Base-by-base conservation (phyloP, 2,329 filamentous ascomycete genomes). In the Whalleya microplaca region DNA sequence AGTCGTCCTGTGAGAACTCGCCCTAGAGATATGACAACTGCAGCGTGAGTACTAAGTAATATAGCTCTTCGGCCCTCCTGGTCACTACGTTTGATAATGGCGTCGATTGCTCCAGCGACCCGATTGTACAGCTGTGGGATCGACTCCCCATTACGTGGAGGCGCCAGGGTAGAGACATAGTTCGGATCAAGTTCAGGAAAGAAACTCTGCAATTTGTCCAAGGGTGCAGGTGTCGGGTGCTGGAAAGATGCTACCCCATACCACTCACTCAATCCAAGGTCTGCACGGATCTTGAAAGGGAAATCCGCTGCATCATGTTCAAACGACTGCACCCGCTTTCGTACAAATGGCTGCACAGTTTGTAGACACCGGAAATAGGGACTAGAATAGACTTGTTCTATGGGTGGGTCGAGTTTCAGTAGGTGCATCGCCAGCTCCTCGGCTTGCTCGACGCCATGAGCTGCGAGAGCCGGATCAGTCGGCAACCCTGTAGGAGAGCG, bases 321-420 rank as follows among this genome's bases (percentile, higher is more conserved):
- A 27, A 65, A 55, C 55, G 48, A 2, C 60, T 58, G 50, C 41
- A 42, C 49, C 48, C 14, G 37, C 20, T 64, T 69, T 63, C 72
- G 69, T 48, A 87, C 78, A 64, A 88, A 88, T 0, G 92, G 92
- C 46, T 83, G 79, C 50, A 96, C 85, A 1, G 92, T 96, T 76
- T 96, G 90, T 42, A 96, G 78, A 70, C 92, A 96, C 62, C 92
- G 85, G 73, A 95, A 96, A 75, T 92, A 96, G 0, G 91, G 90
- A 58, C 88, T 92, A 29, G 86, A 90, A 77, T 96, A 98, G 64
- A 98, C 83, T 45, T 81, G 81, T 51, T 92, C 87, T 56, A 94
- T 82, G 1, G 87, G 84, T 32, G 90, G 89, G 18, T 85, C 75
- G 44, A 90, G 71, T 0, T 76, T 78, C 55, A 80, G 70, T 46